Evolutionary conservation across 148 eudicot species (phyloP), one percentile per base, ranked within the genome.

Genomic region (Rhododendron williamsianum): DNA sequence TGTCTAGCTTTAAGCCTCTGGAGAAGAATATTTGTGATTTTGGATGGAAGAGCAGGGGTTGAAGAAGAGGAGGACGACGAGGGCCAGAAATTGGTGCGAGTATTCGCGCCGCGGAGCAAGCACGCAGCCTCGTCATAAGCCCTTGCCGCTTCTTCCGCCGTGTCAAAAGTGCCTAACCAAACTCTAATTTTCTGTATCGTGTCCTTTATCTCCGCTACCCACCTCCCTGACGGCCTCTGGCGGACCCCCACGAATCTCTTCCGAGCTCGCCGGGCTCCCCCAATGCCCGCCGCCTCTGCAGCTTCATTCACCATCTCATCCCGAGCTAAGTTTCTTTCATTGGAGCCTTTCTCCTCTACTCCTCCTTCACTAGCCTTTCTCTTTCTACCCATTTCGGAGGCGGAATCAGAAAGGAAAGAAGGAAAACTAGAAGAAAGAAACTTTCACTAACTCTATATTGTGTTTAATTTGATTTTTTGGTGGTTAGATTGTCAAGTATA

Each of bases 91-190:
- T 91, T 91, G 1, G 92, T 91, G 9, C 92, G 86, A 4, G 92
- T 91, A 60, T 91, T 91, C 23, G 91, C 85, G 0, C 92, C 92
- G 4, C 92, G 87, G 38, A 91, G 92, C 80, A 91, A 78, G 78
- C 92, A 91, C 43, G 91, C 92, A 5, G 92, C 92, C 81, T 91
- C 92, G 41, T 91, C 92, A 52, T 91, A 91, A 69, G 92, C 92
- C 73, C 92, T 88, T 8, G 92, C 92, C 0, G 92, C 92, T 76
- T 91, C 92, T 82, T 91, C 92, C 65, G 91, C 92, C 0, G 92
- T 89, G 87, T 91, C 91, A 72, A 87, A 91, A 0, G 92, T 91
- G 52, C 92, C 92, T 19, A 91, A 60, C 92, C 92, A 91, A 27
- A 91, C 91, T 33, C 92, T 84, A 25, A 91, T 91, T 65, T 91